These are phyloP conservation scores for Cladophialophora exuberans DNA, from an alignment of 2,329 filamentous ascomycete genomes.

Conservation along the genomic window DNA sequence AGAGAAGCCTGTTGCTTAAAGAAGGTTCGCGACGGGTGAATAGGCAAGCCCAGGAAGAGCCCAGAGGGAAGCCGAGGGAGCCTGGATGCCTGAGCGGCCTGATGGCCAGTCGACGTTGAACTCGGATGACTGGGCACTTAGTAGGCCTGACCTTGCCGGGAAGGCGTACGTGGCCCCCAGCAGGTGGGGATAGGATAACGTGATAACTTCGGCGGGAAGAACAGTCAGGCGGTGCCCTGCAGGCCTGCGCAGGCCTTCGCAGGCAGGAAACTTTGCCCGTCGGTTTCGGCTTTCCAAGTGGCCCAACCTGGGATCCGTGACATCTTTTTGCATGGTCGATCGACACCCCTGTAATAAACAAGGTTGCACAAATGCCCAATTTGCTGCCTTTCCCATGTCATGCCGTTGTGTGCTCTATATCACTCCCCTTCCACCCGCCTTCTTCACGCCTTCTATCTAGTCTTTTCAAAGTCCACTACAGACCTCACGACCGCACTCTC, in stretches of 20 bases:
- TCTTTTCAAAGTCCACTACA: not conserved
- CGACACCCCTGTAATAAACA: not conserved
- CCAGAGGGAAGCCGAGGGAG: not conserved
- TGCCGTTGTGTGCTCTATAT: conserved; percentile 1
- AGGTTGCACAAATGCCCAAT: not conserved
- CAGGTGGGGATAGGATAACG: conserved; percentile 5
- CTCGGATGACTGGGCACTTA: not conserved
- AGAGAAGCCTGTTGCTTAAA: too few relatives aligned
- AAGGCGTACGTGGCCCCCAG: not conserved
- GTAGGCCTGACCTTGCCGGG: not conserved
- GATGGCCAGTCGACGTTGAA: too few relatives aligned
- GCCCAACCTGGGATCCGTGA: too few relatives aligned
- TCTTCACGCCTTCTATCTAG: conserved; percentile 9
- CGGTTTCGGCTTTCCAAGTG: conserved; percentile 4
- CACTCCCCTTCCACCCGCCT: conserved; percentile 10
- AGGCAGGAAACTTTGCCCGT: not conserved
- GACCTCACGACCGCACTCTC: not conserved
- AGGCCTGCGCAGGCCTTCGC: not conserved
- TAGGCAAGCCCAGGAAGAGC: not conserved
- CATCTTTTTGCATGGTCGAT: conserved; percentile 9
- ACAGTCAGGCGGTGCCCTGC: conserved; percentile 9
- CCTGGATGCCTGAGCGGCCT: too few relatives aligned
- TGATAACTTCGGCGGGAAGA: conserved; percentile 8
- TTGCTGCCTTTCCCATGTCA: not conserved
- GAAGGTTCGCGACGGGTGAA: not conserved